Conservation (phyloP, 257 asterid genomes). For the Leonotis leonurus region DNA sequence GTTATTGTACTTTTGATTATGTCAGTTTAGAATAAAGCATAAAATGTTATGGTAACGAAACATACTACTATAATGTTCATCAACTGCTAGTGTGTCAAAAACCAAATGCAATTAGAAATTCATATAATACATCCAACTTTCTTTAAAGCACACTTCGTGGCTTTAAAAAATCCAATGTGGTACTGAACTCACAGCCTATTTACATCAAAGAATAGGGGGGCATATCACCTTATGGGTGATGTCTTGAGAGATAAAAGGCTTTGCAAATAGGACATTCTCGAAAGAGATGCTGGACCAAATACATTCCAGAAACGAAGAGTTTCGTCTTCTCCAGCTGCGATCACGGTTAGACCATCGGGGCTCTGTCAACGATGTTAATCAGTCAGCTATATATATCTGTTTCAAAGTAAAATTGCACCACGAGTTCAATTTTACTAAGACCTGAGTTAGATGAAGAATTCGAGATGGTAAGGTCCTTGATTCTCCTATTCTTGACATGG, state of each 20-base stretch:
- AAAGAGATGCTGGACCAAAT: constrained; percentile 50
- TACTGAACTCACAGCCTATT: neutral
- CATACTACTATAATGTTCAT: neutral
- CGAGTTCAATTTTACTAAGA: constrained; percentile 14
- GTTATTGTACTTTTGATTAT: neutral
- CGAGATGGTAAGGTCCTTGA: constrained; percentile 31
- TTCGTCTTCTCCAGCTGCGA: constrained; percentile 60
- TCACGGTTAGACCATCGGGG: constrained; percentile 72
- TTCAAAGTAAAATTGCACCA: neutral
- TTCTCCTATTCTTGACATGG: constrained; percentile 50
- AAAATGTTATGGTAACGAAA: neutral
- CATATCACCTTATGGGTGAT: constrained; percentile 53
- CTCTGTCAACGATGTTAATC: constrained; percentile 34
- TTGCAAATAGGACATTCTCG: constrained; percentile 46
- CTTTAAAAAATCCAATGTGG: neutral
- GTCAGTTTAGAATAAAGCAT: neutral
- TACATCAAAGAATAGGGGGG: neutral
- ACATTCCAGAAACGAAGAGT: constrained; percentile 63
- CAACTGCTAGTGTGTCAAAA: neutral
- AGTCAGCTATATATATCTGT: neutral
- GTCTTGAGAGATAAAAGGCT: constrained; percentile 51
- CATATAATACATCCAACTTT: neutral
- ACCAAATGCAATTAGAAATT: neutral
- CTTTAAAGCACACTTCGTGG: neutral
- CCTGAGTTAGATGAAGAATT: constrained; percentile 69